Evolutionary conservation across 495 filamentous ascomycete genomes (phyloP).

Genomic region (Xanthoparmelia taractica): DNA sequence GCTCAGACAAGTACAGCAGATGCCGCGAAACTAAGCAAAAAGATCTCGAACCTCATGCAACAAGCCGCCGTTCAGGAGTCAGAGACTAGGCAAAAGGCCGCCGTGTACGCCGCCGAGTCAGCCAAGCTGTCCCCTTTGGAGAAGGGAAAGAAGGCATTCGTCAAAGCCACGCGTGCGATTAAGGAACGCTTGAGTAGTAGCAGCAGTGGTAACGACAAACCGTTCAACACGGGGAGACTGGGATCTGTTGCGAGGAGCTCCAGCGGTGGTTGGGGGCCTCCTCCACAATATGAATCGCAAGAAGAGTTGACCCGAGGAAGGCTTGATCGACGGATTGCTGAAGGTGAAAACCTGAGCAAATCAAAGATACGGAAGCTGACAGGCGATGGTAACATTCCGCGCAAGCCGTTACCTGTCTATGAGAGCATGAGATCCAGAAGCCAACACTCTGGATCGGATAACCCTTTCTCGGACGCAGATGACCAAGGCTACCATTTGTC

Average conservation of each 20-base stretch:
- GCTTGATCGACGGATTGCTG: slow-evolving; percentile 20
- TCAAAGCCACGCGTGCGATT: slow-evolving; percentile 22
- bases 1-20: slow-evolving; percentile 2
- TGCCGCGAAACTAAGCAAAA: slow-evolving; percentile 11
- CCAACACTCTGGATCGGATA: slow-evolving; percentile 21
- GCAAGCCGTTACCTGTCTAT: slow-evolving; percentile 25
- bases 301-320: slow-evolving; percentile 6
- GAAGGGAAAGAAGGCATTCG: slow-evolving; percentile 20
- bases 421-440: slow-evolving; percentile 25
- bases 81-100: slow-evolving; percentile 16
- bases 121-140: slow-evolving; percentile 23
- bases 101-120: slow-evolving; percentile 14
- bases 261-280: slow-evolving; percentile 7
- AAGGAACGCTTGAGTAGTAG: slow-evolving; percentile 19
- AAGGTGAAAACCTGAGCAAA: slow-evolving; percentile 22
- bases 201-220: slow-evolving; percentile 11
- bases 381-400: slow-evolving; percentile 17
- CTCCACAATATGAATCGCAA: slow-evolving; percentile 11
- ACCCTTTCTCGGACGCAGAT: slow-evolving; percentile 31
- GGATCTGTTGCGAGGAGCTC: slow-evolving; percentile 11
- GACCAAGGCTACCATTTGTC: slow-evolving; percentile 8
- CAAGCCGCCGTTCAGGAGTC: slow-evolving; percentile 22
- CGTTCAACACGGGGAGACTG: not conserved
- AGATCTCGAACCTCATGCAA: slow-evolving; percentile 20
- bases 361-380: slow-evolving; percentile 21